phyloP scores from a whole-genome alignment of 2,329 filamentous ascomycete species.

The Colletotrichum costaricense region DNA sequence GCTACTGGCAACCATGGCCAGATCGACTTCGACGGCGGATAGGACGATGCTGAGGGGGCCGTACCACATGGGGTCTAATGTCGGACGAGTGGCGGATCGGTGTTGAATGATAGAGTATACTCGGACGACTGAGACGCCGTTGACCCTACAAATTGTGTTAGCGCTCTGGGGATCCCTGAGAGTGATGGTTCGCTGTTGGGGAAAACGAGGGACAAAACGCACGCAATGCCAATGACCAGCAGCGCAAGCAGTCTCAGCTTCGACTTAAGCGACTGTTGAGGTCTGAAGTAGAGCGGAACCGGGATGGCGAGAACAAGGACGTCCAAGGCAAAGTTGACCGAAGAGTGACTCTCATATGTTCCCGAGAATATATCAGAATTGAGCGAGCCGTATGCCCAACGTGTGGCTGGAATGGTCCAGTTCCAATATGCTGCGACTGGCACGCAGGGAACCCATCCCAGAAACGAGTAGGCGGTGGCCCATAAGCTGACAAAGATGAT shows the following conservation, averaged over 20 bases:
- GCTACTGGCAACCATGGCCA: constrained; percentile 56
- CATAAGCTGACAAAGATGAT: constrained; percentile 38
- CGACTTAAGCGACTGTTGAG: constrained; percentile 36
- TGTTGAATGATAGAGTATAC: constrained; percentile 44
- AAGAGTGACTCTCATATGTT: constrained; percentile 47
- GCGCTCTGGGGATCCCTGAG: not conserved
- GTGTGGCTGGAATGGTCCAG: constrained; percentile 38
- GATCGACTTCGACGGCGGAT: constrained; percentile 36
- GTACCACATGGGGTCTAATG: constrained; percentile 48
- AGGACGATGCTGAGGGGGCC: constrained; percentile 39
- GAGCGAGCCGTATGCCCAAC: constrained; percentile 47
- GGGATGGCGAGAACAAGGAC: constrained; percentile 46
- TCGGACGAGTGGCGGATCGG: constrained; percentile 44
- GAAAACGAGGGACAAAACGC: constrained; percentile 19
- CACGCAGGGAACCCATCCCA: constrained; percentile 46
- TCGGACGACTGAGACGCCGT: constrained; percentile 46
- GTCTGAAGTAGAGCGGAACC: constrained; percentile 45
- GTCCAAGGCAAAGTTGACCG: constrained; percentile 48
- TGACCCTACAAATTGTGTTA: constrained; percentile 4
- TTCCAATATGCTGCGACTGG: constrained; percentile 38
- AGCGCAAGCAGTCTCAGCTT: constrained; percentile 43
- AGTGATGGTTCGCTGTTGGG: not conserved
- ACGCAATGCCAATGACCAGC: constrained; percentile 45
- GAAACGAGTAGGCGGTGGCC: constrained; percentile 38
- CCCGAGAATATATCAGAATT: constrained; percentile 40